phyloP scores from a whole-genome alignment of 371 early-diverging fungal genomes.

The Lichtheimia hyalospora region DNA sequence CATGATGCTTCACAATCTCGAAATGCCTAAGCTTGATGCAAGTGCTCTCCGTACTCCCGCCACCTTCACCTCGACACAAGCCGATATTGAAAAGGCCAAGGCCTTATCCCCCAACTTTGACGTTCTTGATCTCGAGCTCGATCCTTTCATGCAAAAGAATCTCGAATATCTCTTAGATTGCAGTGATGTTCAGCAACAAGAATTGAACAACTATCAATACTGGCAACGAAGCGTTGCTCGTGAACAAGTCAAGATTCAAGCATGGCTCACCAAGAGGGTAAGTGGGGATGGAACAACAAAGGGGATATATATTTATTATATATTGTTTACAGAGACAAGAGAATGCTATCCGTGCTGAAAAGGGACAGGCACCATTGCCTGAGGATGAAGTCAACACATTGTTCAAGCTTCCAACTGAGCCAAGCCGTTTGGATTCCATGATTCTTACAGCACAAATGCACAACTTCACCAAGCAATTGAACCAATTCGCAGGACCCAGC shows the following conservation, averaged over 20 bases:
- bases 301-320: background rate
- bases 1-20: conserved; percentile 82
- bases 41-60: conserved; percentile 46
- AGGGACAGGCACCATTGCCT: conserved; percentile 75
- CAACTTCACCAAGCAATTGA: conserved; percentile 88
- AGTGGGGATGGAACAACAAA: conserved; percentile 5
- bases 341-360: conserved; percentile 73
- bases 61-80: conserved; percentile 43
- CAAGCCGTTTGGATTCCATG: conserved; percentile 87
- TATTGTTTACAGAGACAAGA: conserved; percentile 63
- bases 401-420: conserved; percentile 81
- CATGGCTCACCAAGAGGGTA: conserved; percentile 62
- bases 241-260: conserved; percentile 78
- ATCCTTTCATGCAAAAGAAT: conserved; percentile 85
- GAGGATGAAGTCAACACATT: conserved; percentile 76
- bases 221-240: conserved; percentile 90
- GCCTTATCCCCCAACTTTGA: conserved; percentile 83
- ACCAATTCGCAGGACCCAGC: conserved; percentile 88
- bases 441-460: conserved; percentile 88
- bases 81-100: conserved; percentile 43
- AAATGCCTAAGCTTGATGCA: conserved; percentile 51
- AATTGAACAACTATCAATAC: conserved; percentile 90
- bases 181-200: conserved; percentile 88
- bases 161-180: conserved; percentile 86
- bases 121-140: conserved; percentile 78